phyloP scores from a whole-genome alignment of 1,139 yeast species.

The Debaryomyces coudertii region DNA sequence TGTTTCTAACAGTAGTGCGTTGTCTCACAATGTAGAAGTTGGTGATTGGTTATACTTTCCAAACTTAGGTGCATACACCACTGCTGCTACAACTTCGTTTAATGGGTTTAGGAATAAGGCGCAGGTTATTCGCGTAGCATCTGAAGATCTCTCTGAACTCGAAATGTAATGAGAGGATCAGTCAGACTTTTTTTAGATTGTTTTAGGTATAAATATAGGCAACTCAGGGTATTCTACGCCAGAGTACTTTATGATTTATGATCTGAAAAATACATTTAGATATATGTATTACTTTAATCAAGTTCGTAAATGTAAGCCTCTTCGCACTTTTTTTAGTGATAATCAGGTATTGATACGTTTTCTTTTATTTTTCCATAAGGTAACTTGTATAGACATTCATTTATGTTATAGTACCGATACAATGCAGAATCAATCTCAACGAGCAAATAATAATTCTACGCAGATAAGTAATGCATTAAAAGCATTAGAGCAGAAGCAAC shows the following conservation, averaged over 20 bases:
- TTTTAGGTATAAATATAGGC: constrained; percentile 1
- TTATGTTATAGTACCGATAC: neutral
- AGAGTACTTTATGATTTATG: neutral
- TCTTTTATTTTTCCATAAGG: neutral
- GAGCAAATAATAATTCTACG: constrained; percentile 43
- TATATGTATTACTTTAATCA: neutral
- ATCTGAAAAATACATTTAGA: neutral
- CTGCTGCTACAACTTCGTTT: constrained; percentile 85
- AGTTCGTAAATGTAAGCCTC: constrained; percentile 2
- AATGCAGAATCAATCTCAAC: constrained; percentile 8
- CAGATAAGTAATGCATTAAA: constrained; percentile 77
- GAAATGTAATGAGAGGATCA: neutral
- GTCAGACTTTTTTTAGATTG: neutral
- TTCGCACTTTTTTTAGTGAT: constrained; percentile 3
- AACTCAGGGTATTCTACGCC: neutral
- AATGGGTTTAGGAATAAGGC: constrained; percentile 78
- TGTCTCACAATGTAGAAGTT: constrained; percentile 65
- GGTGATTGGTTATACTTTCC: constrained; percentile 95
- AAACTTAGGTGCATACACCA: constrained; percentile 90
- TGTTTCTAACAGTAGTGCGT: constrained; percentile 54
- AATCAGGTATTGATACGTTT: constrained; percentile 3
- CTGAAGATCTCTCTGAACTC: constrained; percentile 28
- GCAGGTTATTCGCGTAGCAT: constrained; percentile 62
- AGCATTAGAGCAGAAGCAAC: constrained; percentile 62
- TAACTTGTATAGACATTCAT: neutral